Evolutionary conservation across 106 monocot genomes (phyloP).

Genomic region (Dioscorea zingiberensis): DNA sequence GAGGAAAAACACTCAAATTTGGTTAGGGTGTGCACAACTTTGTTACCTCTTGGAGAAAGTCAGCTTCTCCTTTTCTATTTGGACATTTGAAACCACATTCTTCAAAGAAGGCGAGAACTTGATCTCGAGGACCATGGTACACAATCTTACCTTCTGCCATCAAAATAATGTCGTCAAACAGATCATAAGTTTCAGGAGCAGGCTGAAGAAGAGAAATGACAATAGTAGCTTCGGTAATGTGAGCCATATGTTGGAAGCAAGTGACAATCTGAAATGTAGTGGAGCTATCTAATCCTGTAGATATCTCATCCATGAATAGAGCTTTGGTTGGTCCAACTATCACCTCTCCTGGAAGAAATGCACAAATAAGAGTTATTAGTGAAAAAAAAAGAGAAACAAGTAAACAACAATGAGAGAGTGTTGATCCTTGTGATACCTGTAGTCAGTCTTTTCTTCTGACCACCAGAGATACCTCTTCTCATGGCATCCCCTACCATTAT

Average conservation of each 20-base stretch:
- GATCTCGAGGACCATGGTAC: not conserved
- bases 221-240: slow-evolving; percentile 56
- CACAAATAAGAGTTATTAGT: no score
- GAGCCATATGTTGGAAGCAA: slow-evolving; percentile 62
- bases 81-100: slow-evolving; percentile 4
- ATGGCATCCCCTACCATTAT: slow-evolving; percentile 68
- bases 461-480: slow-evolving; percentile 87
- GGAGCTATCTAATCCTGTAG: slow-evolving; percentile 78
- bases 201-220: slow-evolving; percentile 80
- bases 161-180: slow-evolving; percentile 40
- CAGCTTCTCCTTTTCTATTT: not conserved
- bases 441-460: slow-evolving; percentile 80
- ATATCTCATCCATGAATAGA: slow-evolving; percentile 93
- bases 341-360: no score
- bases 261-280: slow-evolving; percentile 75
- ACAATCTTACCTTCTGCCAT: not conserved
- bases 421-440: no score
- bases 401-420: no score
- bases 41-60: slow-evolving; percentile 5
- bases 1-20: not conserved
- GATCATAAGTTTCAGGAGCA: slow-evolving; percentile 66
- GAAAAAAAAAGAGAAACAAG: no score
- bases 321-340: slow-evolving; percentile 79
- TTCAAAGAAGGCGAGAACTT: not conserved
- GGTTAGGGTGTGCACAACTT: no score